These are phyloP conservation scores for Phyllosticta ampelicida DNA, from an alignment of 2,329 filamentous ascomycete species.

Conservation along the genomic window DNA sequence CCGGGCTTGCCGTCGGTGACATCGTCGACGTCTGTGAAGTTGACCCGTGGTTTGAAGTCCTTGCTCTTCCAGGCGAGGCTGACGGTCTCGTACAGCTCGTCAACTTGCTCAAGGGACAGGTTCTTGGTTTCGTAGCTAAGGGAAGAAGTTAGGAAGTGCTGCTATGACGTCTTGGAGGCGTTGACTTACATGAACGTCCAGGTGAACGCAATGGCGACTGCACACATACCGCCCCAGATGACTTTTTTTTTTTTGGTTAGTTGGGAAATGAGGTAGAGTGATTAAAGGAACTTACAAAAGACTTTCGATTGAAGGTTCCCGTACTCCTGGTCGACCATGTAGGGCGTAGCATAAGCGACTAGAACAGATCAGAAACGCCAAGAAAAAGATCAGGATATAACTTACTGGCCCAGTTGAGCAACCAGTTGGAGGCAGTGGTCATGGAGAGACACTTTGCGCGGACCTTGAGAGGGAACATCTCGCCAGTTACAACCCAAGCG, in stretches of 20 bases:
- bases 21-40: conserved; percentile 23
- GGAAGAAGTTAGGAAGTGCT: not conserved
- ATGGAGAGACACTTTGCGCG: conserved; percentile 39
- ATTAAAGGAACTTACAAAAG: conserved; percentile 22
- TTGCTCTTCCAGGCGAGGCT: conserved; percentile 61
- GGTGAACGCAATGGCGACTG: conserved; percentile 52
- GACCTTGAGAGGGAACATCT: conserved; percentile 35
- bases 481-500: conserved; percentile 48
- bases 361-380: not conserved
- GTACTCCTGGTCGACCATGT: conserved; percentile 56
- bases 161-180: conserved; percentile 36
- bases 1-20: conserved; percentile 13
- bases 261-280: conserved; percentile 39
- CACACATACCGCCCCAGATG: conserved; percentile 45
- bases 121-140: conserved; percentile 65
- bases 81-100: conserved; percentile 67
- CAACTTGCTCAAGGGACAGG: conserved; percentile 67
- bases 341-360: conserved; percentile 59
- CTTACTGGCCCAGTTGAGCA: conserved; percentile 40
- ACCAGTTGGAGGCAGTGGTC: conserved; percentile 48
- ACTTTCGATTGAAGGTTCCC: conserved; percentile 51
- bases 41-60: conserved; percentile 45
- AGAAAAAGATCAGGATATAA: not conserved
- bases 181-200: conserved; percentile 35
- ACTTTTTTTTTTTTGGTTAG: conserved; percentile 14